A percentile compares a stretch with the other conserved stretches of the same genome.
These are phyloP conservation scores for Fusarium sambucinum DNA, from an alignment of 2,329 filamentous ascomycete genomes.

Conservation along the genomic window DNA sequence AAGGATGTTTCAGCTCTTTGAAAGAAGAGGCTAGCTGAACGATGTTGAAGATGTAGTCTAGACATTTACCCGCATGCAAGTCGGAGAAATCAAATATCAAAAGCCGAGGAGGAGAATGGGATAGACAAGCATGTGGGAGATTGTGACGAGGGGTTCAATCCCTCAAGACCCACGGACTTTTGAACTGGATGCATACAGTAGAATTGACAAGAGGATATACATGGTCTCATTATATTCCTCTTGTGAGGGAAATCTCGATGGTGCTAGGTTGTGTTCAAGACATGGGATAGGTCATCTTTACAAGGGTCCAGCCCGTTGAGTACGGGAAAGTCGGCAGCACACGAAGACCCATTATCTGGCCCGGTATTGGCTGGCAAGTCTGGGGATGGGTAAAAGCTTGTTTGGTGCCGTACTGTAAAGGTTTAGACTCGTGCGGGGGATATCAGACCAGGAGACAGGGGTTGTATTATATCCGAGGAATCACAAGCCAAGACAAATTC, in stretches of 20 bases:
- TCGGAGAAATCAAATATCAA: conserved; percentile 9
- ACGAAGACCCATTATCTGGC: not conserved
- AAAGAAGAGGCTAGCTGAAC: not conserved
- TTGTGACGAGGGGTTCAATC: conserved; percentile 7
- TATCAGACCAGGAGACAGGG: conserved; percentile 13
- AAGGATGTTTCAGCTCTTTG: not conserved
- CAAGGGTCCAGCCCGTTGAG: conserved; percentile 2
- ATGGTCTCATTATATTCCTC: not conserved
- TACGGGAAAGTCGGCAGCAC: conserved; percentile 27
- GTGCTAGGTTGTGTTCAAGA: not conserved
- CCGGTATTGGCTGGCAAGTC: not conserved
- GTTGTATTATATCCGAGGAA: conserved; percentile 33
- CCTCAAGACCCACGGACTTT: conserved; percentile 21
- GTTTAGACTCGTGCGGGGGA: conserved; percentile 27
- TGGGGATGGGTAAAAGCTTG: conserved; percentile 33
- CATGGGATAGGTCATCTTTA: not conserved
- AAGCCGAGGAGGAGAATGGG: conserved; percentile 26
- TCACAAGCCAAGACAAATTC: conserved; percentile 35
- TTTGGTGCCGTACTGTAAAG: conserved; percentile 1
- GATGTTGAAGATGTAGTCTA: conserved; percentile 8
- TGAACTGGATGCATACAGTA: conserved; percentile 16
- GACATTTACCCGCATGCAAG: conserved; percentile 1
- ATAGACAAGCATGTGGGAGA: conserved; percentile 36
- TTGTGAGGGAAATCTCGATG: conserved; percentile 11
- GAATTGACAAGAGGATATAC: not conserved